These are phyloP conservation scores for Chaetomidium leptoderma DNA, from an alignment of 495 filamentous ascomycete species.

Conservation along the genomic window DNA sequence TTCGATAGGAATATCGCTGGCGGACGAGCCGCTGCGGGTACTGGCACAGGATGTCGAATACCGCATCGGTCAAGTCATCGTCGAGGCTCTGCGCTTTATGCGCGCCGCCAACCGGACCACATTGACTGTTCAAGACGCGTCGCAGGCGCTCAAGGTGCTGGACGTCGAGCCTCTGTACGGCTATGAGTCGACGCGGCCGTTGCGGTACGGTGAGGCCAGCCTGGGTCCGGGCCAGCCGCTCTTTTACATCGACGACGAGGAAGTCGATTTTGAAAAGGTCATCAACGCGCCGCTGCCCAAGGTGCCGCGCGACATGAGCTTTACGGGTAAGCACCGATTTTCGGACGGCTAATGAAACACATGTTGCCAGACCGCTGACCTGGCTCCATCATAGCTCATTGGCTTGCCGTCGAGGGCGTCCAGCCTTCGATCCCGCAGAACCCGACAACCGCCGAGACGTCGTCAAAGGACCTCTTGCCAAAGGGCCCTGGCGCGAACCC, in stretches of 20 bases:
- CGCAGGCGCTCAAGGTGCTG: conserved; percentile 73
- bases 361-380: conserved; percentile 8
- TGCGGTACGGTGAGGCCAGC: conserved; percentile 89
- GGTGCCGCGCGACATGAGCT: conserved; percentile 85
- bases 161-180: conserved; percentile 94
- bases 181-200: conserved; percentile 81
- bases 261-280: conserved; percentile 96
- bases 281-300: conserved; percentile 95
- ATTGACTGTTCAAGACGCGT: conserved; percentile 79
- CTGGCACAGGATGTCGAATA: conserved; percentile 94
- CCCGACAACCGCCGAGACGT: conserved; percentile 73
- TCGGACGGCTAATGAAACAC: too few species aligned
- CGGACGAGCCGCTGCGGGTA: conserved; percentile 75
- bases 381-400: conserved; percentile 62
- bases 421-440: conserved; percentile 96
- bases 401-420: conserved; percentile 93
- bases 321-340: conserved; percentile 65
- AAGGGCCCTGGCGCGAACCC: conserved; percentile 85
- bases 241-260: conserved; percentile 97
- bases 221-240: conserved; percentile 92
- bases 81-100: conserved; percentile 94
- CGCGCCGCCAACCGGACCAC: conserved; percentile 76
- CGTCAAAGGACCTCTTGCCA: conserved; percentile 75
- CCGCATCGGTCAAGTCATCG: conserved; percentile 82
- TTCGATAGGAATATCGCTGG: conserved; percentile 80